A percentile compares a stretch with the other conserved stretches of the same genome.
phyloP scores from a whole-genome alignment of 441 rosid species.

The Rhodomyrtus psidioides region DNA sequence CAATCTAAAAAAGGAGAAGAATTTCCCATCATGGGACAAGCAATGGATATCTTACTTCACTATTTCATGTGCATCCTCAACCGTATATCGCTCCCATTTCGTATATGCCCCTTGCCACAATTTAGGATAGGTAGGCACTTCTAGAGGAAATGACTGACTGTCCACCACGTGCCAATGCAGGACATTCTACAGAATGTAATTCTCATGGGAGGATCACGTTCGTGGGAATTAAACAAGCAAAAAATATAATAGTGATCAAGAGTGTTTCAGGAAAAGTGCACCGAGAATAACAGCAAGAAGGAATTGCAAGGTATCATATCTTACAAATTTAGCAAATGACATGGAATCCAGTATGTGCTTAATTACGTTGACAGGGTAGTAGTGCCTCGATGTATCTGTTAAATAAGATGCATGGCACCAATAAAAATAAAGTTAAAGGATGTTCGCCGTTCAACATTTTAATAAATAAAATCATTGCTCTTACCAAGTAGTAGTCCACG shows the following conservation, averaged over 20 bases:
- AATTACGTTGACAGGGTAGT: conserved; percentile 59
- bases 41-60: conserved; percentile 45
- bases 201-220: conserved; percentile 21
- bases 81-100: conserved; percentile 88
- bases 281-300: conserved; percentile 2
- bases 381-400: conserved; percentile 92
- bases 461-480: too few species aligned
- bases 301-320: conserved; percentile 15
- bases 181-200: conserved; percentile 70
- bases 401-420: too few species aligned
- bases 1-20: neutral
- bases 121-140: conserved; percentile 75
- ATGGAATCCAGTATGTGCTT: conserved; percentile 85
- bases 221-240: conserved; percentile 4
- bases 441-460: too few species aligned
- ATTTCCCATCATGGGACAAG: neutral
- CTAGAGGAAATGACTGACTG: conserved; percentile 74
- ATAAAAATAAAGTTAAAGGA: too few species aligned
- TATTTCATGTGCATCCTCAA: conserved; percentile 84
- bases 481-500: too few species aligned
- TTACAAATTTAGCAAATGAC: conserved; percentile 95
- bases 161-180: conserved; percentile 96
- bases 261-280: conserved; percentile 3
- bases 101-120: too few species aligned
- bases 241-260: neutral